Evolutionary conservation across 768 basidiomycete species (phyloP).

Genomic region (Serpula lacrymans): DNA sequence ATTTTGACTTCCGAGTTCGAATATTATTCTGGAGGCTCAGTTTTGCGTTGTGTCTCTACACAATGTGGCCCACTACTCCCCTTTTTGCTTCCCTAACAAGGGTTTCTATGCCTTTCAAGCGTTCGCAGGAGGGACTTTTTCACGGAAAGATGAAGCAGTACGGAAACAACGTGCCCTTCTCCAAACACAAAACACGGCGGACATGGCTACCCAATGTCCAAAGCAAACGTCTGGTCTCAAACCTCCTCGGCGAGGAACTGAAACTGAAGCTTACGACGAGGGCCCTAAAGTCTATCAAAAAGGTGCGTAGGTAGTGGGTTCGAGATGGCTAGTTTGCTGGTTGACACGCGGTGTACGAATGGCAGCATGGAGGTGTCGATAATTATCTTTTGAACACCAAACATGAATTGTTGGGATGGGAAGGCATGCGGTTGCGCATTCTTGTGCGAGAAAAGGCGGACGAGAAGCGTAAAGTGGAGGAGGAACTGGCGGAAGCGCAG

Average conservation of each 20-base stretch:
- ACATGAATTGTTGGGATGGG: slow-evolving; percentile 33
- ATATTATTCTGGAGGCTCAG: slow-evolving; percentile 13
- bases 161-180: slow-evolving; percentile 89
- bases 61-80: too few species aligned
- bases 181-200: slow-evolving; percentile 82
- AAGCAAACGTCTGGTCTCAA: slow-evolving; percentile 67
- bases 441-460: slow-evolving; percentile 31
- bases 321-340: background rate
- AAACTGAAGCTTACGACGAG: slow-evolving; percentile 71
- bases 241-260: slow-evolving; percentile 54
- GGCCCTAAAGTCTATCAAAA: slow-evolving; percentile 79
- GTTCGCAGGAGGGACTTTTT: slow-evolving; percentile 76
- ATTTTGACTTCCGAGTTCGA: too few species aligned
- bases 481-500: slow-evolving; percentile 1
- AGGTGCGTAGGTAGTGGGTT: slow-evolving; percentile 52
- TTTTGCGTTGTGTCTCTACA: slow-evolving; percentile 26
- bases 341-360: background rate
- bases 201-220: slow-evolving; percentile 90
- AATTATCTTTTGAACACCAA: slow-evolving; percentile 56
- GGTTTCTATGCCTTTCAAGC: slow-evolving; percentile 73
- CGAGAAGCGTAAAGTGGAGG: slow-evolving; percentile 9
- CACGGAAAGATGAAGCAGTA: slow-evolving; percentile 77
- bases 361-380: slow-evolving; percentile 67
- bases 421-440: slow-evolving; percentile 46
- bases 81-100: slow-evolving; percentile 7